Conservation (phyloP, 768 basidiomycete species). For the Lyophyllum shimeji region DNA sequence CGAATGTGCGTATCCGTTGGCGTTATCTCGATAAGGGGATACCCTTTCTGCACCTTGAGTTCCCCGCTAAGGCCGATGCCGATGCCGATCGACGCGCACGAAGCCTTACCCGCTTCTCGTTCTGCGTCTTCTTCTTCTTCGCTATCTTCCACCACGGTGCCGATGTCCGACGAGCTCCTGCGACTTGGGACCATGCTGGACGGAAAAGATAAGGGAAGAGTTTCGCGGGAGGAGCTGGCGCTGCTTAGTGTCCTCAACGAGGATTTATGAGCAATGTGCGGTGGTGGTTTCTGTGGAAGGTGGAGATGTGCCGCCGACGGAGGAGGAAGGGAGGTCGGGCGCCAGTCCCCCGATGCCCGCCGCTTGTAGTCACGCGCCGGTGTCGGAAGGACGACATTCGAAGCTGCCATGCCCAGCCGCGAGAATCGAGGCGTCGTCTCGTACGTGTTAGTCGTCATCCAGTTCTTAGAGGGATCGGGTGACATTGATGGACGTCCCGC, state of each 20-base stretch:
- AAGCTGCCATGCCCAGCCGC: slow-evolving; percentile 32
- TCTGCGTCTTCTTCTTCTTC: neutral
- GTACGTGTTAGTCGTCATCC: slow-evolving; percentile 37
- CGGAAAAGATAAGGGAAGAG: neutral
- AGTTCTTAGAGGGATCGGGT: slow-evolving; percentile 25
- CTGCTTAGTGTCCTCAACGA: neutral
- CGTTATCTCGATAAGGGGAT: neutral
- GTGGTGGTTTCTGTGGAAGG: neutral
- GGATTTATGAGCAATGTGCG: neutral
- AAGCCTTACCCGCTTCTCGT: neutral
- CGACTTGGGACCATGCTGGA: neutral
- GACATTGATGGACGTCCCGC: slow-evolving; percentile 3
- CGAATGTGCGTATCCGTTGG: neutral
- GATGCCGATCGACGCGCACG: neutral
- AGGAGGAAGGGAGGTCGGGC: neutral
- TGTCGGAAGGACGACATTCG: slow-evolving; percentile 41
- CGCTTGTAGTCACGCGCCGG: slow-evolving; percentile 31
- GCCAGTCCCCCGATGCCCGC: neutral
- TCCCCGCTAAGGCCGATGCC: neutral
- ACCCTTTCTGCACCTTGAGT: neutral
- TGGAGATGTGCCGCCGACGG: neutral
- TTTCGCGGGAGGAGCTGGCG: slow-evolving; percentile 7
- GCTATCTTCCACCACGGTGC: neutral
- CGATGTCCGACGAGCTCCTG: slow-evolving; percentile 4
- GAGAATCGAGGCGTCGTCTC: slow-evolving; percentile 39